These are phyloP conservation scores for Backusella circina DNA, from an alignment of 192 early-diverging fungal species.

Conservation along the genomic window DNA sequence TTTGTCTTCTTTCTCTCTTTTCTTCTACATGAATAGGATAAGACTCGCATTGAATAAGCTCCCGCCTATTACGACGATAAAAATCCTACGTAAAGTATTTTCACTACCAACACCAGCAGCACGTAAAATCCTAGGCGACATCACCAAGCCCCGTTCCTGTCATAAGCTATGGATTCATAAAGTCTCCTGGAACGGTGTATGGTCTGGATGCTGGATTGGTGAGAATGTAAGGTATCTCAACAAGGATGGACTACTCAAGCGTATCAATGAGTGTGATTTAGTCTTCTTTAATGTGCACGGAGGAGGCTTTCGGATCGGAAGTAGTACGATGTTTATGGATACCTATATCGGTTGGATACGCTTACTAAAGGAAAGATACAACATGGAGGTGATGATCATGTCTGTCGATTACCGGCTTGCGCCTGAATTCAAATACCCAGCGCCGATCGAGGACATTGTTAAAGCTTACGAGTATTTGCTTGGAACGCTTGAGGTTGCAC, in stretches of 20 bases:
- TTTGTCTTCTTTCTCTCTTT: neutral
- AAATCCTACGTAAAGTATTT: slow-evolving; percentile 29
- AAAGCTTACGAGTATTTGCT: slow-evolving; percentile 28
- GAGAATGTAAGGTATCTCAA: slow-evolving; percentile 17
- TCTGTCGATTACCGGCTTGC: slow-evolving; percentile 33
- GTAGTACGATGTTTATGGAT: slow-evolving; percentile 31
- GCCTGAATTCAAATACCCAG: slow-evolving; percentile 30
- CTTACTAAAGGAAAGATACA: slow-evolving; percentile 21
- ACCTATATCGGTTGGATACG: slow-evolving; percentile 29
- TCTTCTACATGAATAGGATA: slow-evolving; percentile 18
- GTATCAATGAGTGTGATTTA: slow-evolving; percentile 23
- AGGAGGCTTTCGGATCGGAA: slow-evolving; percentile 32
- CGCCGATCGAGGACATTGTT: slow-evolving; percentile 28
- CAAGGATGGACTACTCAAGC: slow-evolving; percentile 1
- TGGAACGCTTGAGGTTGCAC: slow-evolving; percentile 1
- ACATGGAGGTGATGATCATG: slow-evolving; percentile 28
- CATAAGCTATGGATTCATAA: slow-evolving; percentile 29
- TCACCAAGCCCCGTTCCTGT: slow-evolving; percentile 21
- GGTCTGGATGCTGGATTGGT: slow-evolving; percentile 37
- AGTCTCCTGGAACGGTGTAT: slow-evolving; percentile 22
- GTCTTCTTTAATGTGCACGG: slow-evolving; percentile 34
- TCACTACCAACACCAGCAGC: slow-evolving; percentile 30
- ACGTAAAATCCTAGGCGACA: slow-evolving; percentile 26
- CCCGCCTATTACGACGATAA: slow-evolving; percentile 26
- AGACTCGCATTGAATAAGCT: slow-evolving; percentile 24